Conservation (phyloP, 148 eudicot species). For the Spergularia marina region DNA sequence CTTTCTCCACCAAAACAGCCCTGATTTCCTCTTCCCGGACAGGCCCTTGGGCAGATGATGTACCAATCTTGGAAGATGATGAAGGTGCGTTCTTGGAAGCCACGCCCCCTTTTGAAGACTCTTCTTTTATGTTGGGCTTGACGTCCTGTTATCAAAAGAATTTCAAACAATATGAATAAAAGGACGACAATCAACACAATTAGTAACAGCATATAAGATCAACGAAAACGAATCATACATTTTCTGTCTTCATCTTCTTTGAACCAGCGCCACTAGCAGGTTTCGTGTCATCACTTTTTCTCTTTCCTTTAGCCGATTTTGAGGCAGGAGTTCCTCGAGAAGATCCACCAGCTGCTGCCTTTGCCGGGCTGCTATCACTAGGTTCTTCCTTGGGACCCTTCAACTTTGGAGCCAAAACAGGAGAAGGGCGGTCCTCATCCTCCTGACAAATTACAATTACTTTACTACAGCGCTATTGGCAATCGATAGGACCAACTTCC, state of each 20-base stretch:
- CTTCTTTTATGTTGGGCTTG: conserved; percentile 55
- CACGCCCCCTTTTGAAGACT: conserved; percentile 41
- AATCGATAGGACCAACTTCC: background rate
- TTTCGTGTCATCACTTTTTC: conserved; percentile 77
- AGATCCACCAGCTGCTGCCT: conserved; percentile 49
- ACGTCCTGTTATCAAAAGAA: conserved; percentile 45
- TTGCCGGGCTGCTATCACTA: conserved; percentile 64
- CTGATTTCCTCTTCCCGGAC: conserved; percentile 92
- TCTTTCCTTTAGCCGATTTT: conserved; percentile 87
- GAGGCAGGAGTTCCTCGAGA: conserved; percentile 69
- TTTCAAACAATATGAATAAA: background rate
- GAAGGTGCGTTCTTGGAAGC: conserved; percentile 42
- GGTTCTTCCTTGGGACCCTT: conserved; percentile 88
- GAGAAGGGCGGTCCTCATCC: conserved; percentile 75
- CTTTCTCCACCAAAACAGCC: conserved; percentile 65
- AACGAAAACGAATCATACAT: conserved; percentile 34
- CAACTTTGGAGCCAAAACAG: conserved; percentile 74
- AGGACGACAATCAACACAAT: background rate
- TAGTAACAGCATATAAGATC: background rate
- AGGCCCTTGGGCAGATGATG: conserved; percentile 54
- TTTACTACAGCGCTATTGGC: background rate
- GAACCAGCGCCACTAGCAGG: conserved; percentile 47
- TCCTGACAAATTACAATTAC: conserved; percentile 30
- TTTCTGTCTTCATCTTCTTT: conserved; percentile 87
- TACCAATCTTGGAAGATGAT: conserved; percentile 37